Base-by-base conservation (phyloP, 148 eudicot species). In the Dysphania ambrosioides region DNA sequence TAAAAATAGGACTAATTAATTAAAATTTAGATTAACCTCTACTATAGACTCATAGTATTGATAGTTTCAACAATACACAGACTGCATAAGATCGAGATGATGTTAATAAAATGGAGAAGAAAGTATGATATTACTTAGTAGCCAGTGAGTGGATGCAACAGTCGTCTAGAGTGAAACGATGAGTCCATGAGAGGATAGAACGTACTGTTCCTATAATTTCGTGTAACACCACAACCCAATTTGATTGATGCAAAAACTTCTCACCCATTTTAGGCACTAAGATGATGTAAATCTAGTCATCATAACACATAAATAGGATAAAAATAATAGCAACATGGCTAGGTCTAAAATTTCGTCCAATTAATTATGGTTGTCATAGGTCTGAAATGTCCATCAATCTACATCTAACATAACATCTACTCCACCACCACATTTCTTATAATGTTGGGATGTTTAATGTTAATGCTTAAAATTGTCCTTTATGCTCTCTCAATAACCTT, bases 381-480 rank as follows among this genome's bases (percentile, higher is more conserved):
- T 55, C 34, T 13, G 16, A 58, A 56, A 72, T 72, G 75, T 72
- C 66, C 35, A 40, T 57, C 75, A 59, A 58, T 72, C 66, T 18
- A 72, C 75, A 58, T 72, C 66, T 57, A 72, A 51, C 31, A 67
- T 24, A 23, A 67, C 71, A 67, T 21, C 55, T 67, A 40, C 71
- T 42, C 71, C 32, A 67, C 71, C 27, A 23, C 24, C 41, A 68
- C 47, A 16, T 4, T 30, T 12, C 53, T 47, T 13, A 47, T 47
- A 47, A 47, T 47, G 5, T 36, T 36, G 40, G 40, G 40, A 36
- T 36, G 8, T 36, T 21, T 8, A 49, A 8, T 36, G 3, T 21
- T 65, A 19, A 16, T 62, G 68, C 24, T 66, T 40, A 38, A 21
- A 23, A 9, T 42, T 11, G 13, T 66, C 40, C 55, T 67, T 67